These are phyloP conservation scores for Eremothecium cymbalariae DNA, from an alignment of 1,139 yeast species.

Conservation along the genomic window DNA sequence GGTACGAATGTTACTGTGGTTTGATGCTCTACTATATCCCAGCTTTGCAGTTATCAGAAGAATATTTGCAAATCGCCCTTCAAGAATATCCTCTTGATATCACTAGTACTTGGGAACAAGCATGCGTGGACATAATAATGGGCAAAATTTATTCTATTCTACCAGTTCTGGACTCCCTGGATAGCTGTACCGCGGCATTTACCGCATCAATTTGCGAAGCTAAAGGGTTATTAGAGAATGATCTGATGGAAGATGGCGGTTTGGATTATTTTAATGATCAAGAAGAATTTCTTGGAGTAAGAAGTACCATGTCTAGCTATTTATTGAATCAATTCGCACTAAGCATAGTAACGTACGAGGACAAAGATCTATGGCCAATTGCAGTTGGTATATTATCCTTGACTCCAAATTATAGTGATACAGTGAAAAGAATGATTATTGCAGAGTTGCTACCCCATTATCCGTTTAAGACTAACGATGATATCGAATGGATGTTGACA, in stretches of 20 bases:
- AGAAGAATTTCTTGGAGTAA: conserved; percentile 31
- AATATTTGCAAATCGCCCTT: conserved; percentile 35
- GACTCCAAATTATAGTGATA: conserved; percentile 35
- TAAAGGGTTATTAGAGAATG: conserved; percentile 49
- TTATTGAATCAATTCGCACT: conserved; percentile 55
- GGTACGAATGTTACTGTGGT: conserved; percentile 69
- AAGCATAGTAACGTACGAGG: conserved; percentile 29
- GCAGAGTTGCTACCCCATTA: conserved; percentile 56
- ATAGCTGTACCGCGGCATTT: conserved; percentile 61
- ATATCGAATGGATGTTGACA: conserved; percentile 71
- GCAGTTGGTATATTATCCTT: conserved; percentile 51
- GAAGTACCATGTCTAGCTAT: conserved; percentile 49
- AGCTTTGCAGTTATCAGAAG: conserved; percentile 36
- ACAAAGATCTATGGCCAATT: conserved; percentile 50
- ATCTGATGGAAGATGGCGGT: conserved; percentile 21
- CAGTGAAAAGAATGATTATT: conserved; percentile 34
- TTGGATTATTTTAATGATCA: conserved; percentile 11
- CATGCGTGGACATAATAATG: conserved; percentile 52
- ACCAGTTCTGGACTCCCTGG: conserved; percentile 53
- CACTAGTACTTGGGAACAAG: conserved; percentile 48
- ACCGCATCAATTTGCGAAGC: conserved; percentile 57
- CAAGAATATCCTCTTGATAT: conserved; percentile 35
- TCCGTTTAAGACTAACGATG: conserved; percentile 58
- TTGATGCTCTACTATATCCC: conserved; percentile 58
- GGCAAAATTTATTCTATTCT: conserved; percentile 54